These are phyloP conservation scores for Talinum fruticosum DNA, from an alignment of 148 eudicot species.

Conservation along the genomic window DNA sequence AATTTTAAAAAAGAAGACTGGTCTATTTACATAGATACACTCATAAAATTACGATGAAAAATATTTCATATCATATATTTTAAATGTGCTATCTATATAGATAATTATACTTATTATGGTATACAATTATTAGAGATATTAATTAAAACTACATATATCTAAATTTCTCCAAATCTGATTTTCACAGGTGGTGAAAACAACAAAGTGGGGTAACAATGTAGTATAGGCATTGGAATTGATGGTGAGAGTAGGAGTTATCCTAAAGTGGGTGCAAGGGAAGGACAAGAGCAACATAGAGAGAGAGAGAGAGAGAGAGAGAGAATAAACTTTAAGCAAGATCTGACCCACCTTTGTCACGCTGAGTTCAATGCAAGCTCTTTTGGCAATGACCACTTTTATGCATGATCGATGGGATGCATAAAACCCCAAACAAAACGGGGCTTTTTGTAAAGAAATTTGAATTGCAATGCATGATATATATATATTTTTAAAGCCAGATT, in stretches of 20 bases:
- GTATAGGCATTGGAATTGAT: neutral
- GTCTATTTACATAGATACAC: no score
- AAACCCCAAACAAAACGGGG: no score
- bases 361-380: constrained; percentile 12
- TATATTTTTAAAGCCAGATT: no score
- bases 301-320: neutral
- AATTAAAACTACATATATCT: no score
- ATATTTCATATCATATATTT: no score
- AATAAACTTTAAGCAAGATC: neutral
- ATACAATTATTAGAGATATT: no score
- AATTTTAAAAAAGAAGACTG: no score
- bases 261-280: constrained; percentile 11
- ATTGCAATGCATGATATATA: constrained; percentile 2
- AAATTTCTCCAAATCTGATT: neutral
- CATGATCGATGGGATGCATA: constrained; percentile 4
- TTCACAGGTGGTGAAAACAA: neutral
- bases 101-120: no score
- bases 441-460: neutral
- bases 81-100: no score
- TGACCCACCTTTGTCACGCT: constrained; percentile 21
- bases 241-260: neutral
- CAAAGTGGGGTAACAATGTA: neutral
- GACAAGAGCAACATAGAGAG: neutral
- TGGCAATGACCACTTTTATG: constrained; percentile 18
- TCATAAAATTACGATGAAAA: no score